Conservation (phyloP, 2,329 filamentous ascomycete genomes). For the Aspergillus fijiensis region DNA sequence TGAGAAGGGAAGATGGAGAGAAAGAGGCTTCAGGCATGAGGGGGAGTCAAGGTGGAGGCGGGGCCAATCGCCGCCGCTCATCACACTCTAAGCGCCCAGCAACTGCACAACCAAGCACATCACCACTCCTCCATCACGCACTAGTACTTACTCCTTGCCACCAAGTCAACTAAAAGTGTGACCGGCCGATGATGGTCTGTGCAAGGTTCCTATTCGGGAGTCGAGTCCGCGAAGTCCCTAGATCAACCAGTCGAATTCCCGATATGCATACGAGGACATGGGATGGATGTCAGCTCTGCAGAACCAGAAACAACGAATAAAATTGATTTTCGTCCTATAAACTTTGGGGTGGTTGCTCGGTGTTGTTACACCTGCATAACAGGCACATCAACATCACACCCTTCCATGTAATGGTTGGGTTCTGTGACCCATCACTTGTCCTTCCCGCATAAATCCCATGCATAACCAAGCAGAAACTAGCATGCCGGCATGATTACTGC, state of each 20-base stretch:
- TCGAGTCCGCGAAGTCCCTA: background rate
- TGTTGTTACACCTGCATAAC: slow-evolving; percentile 1
- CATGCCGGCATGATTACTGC: background rate
- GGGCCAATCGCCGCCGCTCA: slow-evolving; percentile 15
- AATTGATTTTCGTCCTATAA: background rate
- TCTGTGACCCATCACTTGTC: background rate
- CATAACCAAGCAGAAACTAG: background rate
- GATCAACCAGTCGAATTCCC: background rate
- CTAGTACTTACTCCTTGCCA: slow-evolving; percentile 13
- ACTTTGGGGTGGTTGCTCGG: background rate
- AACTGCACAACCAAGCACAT: slow-evolving; percentile 18
- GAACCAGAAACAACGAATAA: background rate
- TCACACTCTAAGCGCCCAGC: slow-evolving; percentile 19
- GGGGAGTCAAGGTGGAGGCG: background rate
- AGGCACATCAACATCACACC: slow-evolving; percentile 2
- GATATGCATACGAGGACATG: background rate
- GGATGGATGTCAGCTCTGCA: background rate
- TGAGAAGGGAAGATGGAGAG: background rate
- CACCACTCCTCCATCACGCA: slow-evolving; percentile 12
- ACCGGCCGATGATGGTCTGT: background rate
- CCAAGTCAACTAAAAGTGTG: background rate
- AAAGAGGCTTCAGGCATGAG: background rate
- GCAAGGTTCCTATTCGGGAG: background rate
- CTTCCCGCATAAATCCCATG: background rate
- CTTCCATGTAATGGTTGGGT: background rate